Percentiles rank a stretch among this genome's conserved stretches.
Conservation (phyloP, 2,329 filamentous ascomycete genomes). For the Ophiostoma sp. region DNA sequence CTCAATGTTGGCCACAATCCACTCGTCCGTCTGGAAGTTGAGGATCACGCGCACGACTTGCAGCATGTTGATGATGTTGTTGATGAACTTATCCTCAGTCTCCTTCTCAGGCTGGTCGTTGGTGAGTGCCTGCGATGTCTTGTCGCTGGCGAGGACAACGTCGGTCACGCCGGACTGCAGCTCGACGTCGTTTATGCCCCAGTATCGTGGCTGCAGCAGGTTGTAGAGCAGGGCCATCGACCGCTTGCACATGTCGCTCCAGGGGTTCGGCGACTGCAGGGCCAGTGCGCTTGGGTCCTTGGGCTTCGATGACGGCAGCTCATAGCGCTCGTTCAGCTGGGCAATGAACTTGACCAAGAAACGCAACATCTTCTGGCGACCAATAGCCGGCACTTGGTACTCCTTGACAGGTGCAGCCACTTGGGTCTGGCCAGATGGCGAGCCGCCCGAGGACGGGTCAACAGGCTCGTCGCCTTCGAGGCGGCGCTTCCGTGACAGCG, state of each 20-base stretch:
- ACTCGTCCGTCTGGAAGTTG: constrained; percentile 84
- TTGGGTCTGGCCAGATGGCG: constrained; percentile 37
- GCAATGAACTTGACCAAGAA: constrained; percentile 96
- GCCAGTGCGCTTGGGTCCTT: constrained; percentile 52
- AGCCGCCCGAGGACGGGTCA: constrained; percentile 26
- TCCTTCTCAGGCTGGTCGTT: constrained; percentile 64
- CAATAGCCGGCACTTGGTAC: constrained; percentile 65
- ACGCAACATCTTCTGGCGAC: constrained; percentile 81
- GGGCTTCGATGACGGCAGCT: constrained; percentile 68
- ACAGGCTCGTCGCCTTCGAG: constrained; percentile 55
- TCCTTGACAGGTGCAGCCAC: constrained; percentile 55
- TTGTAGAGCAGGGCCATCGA: constrained; percentile 79
- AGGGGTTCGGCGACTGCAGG: constrained; percentile 52
- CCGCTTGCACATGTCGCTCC: constrained; percentile 81
- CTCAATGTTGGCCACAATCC: constrained; percentile 77
- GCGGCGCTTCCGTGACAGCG: constrained; percentile 72
- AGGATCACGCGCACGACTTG: constrained; percentile 89
- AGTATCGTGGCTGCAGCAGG: constrained; percentile 81
- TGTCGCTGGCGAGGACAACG: constrained; percentile 78
- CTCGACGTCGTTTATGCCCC: constrained; percentile 89
- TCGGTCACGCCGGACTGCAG: constrained; percentile 89
- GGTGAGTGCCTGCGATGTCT: constrained; percentile 62
- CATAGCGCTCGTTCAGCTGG: constrained; percentile 81
- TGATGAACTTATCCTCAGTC: constrained; percentile 73
- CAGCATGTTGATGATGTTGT: constrained; percentile 87